Percentiles rank a stretch among this genome's conserved stretches.
These are phyloP conservation scores for Daldinia sp. DNA, from an alignment of 2,329 filamentous ascomycete genomes.

Conservation along the genomic window DNA sequence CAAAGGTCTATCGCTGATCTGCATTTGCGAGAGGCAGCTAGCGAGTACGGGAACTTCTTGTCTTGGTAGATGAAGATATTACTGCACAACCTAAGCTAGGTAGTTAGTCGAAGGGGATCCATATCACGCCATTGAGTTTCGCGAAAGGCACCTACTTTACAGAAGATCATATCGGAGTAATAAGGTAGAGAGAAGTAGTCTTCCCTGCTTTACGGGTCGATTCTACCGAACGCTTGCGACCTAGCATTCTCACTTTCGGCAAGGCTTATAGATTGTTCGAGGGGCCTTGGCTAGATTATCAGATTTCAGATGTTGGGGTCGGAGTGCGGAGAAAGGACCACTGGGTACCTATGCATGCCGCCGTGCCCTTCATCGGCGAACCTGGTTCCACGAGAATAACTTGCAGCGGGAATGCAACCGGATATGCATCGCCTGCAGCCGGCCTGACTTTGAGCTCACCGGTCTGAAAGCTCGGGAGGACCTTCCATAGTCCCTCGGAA, in stretches of 20 bases:
- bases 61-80: not conserved
- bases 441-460: constrained; percentile 25
- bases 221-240: constrained; percentile 5
- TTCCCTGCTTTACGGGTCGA: constrained; percentile 15
- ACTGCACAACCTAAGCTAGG: not conserved
- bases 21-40: not conserved
- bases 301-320: constrained; percentile 22
- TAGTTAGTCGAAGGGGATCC: not conserved
- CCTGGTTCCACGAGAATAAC: constrained; percentile 32
- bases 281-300: constrained; percentile 25
- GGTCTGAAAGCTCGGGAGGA: constrained; percentile 27
- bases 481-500: constrained; percentile 26
- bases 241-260: constrained; percentile 12
- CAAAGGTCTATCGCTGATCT: constrained; percentile 17
- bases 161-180: constrained; percentile 4
- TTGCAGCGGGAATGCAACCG: constrained; percentile 37
- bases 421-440: constrained; percentile 34
- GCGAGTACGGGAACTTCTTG: not conserved
- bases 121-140: constrained; percentile 8
- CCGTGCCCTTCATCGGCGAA: constrained; percentile 11
- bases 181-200: constrained; percentile 3
- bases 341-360: constrained; percentile 5
- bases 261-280: constrained; percentile 33
- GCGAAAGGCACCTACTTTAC: not conserved
- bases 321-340: constrained; percentile 29